Percentiles rank a stretch among this genome's conserved stretches.
Evolutionary conservation across 768 basidiomycete species (phyloP).

Genomic region (Ephemerocybe angulata): DNA sequence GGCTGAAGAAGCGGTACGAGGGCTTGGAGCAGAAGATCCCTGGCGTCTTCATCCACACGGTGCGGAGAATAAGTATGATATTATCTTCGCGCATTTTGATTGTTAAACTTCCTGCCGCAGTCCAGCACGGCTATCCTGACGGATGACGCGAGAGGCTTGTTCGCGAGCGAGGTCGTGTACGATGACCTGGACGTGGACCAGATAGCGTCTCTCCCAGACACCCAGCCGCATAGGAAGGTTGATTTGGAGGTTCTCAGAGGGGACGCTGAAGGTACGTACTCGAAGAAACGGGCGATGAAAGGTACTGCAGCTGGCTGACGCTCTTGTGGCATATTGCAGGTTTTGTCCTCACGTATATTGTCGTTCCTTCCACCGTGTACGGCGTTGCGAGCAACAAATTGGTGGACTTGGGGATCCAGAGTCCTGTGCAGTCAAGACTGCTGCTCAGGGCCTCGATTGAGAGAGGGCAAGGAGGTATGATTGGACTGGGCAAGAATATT

Average conservation of each 20-base stretch:
- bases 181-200: too few species aligned
- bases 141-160: constrained; percentile 43
- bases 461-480: constrained; percentile 48
- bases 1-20: constrained; percentile 46
- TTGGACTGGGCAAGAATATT: constrained; percentile 55
- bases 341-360: constrained; percentile 47
- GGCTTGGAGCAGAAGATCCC: constrained; percentile 36
- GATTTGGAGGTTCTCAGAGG: neutral
- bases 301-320: too few species aligned
- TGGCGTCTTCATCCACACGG: constrained; percentile 60
- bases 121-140: constrained; percentile 35
- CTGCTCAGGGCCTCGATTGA: constrained; percentile 42
- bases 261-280: too few species aligned
- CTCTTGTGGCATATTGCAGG: too few species aligned
- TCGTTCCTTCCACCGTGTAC: constrained; percentile 58
- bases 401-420: constrained; percentile 49
- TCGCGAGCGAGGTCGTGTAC: constrained; percentile 36
- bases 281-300: too few species aligned
- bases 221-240: too few species aligned
- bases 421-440: constrained; percentile 48
- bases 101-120: too few species aligned
- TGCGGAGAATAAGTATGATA: too few species aligned
- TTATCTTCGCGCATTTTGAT: too few species aligned
- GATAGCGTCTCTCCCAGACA: too few species aligned
- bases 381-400: constrained; percentile 48